Percentiles rank a stretch among this genome's conserved stretches.
phyloP scores from a whole-genome alignment of 495 filamentous ascomycete species.

The Xylaria cubensis region DNA sequence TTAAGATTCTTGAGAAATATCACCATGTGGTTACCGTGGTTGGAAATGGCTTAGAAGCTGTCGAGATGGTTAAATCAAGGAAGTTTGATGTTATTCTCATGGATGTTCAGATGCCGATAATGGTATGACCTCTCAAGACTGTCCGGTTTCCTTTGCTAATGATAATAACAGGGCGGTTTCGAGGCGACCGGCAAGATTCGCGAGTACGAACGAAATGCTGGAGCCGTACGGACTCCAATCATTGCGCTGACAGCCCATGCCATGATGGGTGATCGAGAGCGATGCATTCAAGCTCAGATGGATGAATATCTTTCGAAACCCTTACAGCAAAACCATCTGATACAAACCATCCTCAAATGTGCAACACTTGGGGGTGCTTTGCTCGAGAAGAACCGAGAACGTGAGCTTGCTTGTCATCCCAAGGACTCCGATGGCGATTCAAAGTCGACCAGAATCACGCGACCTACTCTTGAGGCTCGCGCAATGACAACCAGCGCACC shows the following conservation, averaged over 20 bases:
- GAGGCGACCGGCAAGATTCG: slow-evolving; percentile 97
- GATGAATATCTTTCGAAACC: slow-evolving; percentile 99
- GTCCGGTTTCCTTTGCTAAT: slow-evolving; percentile 39
- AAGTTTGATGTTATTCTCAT: slow-evolving; percentile 97
- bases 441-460: slow-evolving; percentile 34
- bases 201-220: slow-evolving; percentile 83
- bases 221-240: slow-evolving; percentile 85
- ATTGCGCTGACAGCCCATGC: slow-evolving; percentile 98
- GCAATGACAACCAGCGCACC: slow-evolving; percentile 70
- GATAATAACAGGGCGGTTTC: slow-evolving; percentile 76
- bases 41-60: slow-evolving; percentile 90
- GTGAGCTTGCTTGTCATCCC: slow-evolving; percentile 50
- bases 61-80: slow-evolving; percentile 86
- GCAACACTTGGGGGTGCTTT: slow-evolving; percentile 90
- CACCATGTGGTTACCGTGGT: slow-evolving; percentile 97
- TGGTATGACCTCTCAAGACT: slow-evolving; percentile 59
- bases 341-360: slow-evolving; percentile 97
- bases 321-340: slow-evolving; percentile 96
- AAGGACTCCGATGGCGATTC: slow-evolving; percentile 34
- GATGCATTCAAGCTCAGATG: slow-evolving; percentile 98
- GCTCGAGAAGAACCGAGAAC: slow-evolving; percentile 68
- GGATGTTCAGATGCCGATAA: slow-evolving; percentile 99
- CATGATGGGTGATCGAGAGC: slow-evolving; percentile 98
- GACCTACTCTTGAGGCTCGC: slow-evolving; percentile 51
- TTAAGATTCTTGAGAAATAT: slow-evolving; percentile 98